Base-by-base conservation (phyloP, 2,329 filamentous ascomycete species). In the Botryosphaeria dothidea region DNA sequence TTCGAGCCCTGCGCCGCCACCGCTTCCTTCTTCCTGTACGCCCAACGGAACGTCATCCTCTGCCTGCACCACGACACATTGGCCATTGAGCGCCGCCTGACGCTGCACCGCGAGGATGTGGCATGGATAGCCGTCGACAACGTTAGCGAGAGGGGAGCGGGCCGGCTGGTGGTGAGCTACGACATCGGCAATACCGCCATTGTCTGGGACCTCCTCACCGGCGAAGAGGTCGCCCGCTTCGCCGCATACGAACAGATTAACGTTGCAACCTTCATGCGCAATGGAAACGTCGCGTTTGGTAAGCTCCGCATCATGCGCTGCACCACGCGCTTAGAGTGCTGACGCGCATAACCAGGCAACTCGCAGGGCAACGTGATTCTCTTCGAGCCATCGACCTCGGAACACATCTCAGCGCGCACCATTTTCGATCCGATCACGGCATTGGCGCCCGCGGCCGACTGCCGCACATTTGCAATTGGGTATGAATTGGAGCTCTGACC, bases 251-350 rank as follows among this genome's bases (percentile, higher is more conserved):
- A 96, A 73, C 87, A 91, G 69, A 85, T 98, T 68, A 89, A 89
- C 23, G 90, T 92, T 31, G 94, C 93, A 41, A 85, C 91, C 13
- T 99, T 95, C 92, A 97, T 99, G 93, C 87, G 90, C 49, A 97
- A 97, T 79, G 95, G 95, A 63, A 96, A 97, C 79, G 90, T 99
- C 69, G 94, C 92, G 41, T 98, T 98, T 82, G 95, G 94, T 97
- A 84, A 78, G 88, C 43, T 41, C 23, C 61, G 34, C n/a, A 25
- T 19, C 43, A 29, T 29, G 46, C n/a, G 17, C 38, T 5, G 48
- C 17, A 21, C 15, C 27, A 21, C n/a, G 36, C 23, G 34, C 21
- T 21, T 9, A 2, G 34, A 23, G 31, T 31, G 27, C 63, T 65
- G 49, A 65, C 34, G 54, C 54, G 17, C 51, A 4, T 9, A 4